A percentile compares a stretch with the other conserved stretches of the same genome.
These are phyloP conservation scores for Curvularia hawaiiensis DNA, from an alignment of 2,329 filamentous ascomycete species.

Conservation along the genomic window DNA sequence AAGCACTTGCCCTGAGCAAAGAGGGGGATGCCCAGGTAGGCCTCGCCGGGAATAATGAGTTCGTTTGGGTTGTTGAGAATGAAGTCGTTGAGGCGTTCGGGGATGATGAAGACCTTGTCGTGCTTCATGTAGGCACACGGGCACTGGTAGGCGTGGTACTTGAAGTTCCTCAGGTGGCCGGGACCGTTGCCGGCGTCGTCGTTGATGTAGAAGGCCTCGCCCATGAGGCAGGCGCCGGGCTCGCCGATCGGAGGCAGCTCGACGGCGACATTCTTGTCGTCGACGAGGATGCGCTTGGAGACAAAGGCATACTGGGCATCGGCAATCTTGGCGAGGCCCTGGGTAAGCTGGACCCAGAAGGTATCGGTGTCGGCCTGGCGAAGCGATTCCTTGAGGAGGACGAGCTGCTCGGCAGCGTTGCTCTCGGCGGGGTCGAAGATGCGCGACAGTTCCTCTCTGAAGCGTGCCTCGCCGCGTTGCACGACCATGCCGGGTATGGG, in stretches of 20 bases:
- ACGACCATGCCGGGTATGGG: constrained; percentile 50
- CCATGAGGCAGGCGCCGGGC: constrained; percentile 66
- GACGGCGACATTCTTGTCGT: constrained; percentile 63
- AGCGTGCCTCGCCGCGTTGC: constrained; percentile 52
- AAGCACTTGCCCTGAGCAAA: constrained; percentile 69
- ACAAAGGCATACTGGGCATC: constrained; percentile 72
- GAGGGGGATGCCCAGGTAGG: constrained; percentile 70
- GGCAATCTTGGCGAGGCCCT: constrained; percentile 66
- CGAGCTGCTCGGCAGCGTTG: constrained; percentile 64
- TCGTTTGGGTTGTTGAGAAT: constrained; percentile 65
- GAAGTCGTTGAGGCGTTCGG: constrained; percentile 64
- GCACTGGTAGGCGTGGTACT: constrained; percentile 68
- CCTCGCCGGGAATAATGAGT: constrained; percentile 66
- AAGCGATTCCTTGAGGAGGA: constrained; percentile 63
- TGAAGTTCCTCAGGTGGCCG: constrained; percentile 63
- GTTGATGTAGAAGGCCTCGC: constrained; percentile 69
- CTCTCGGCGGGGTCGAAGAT: constrained; percentile 56
- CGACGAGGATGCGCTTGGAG: constrained; percentile 65
- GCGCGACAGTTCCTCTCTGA: constrained; percentile 46
- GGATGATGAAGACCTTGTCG: constrained; percentile 72
- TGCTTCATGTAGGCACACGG: constrained; percentile 73
- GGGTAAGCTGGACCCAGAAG: constrained; percentile 69
- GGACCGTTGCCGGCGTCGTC: constrained; percentile 58
- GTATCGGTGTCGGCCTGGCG: constrained; percentile 59
- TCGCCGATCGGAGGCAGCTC: constrained; percentile 67